Conservation (phyloP, 352 stramenopile genomes). For the Pythium rishiriense region DNA sequence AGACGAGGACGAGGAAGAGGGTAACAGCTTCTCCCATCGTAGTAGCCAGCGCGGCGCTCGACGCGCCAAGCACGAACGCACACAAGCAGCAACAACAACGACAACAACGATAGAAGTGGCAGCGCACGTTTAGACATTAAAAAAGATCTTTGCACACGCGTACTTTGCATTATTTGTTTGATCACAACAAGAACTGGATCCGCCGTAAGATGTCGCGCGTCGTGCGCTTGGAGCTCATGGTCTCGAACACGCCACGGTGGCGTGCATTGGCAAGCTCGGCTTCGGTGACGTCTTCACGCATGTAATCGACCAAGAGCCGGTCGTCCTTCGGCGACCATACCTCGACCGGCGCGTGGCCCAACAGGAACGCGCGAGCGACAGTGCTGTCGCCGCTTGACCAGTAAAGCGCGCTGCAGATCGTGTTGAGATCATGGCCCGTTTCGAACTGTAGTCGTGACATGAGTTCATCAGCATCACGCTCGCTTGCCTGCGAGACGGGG, state of each 20-base stretch:
- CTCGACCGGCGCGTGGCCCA: constrained; percentile 16
- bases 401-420: constrained; percentile 29
- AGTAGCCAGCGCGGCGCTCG: background rate
- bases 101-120: constrained; percentile 11
- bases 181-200: constrained; percentile 69
- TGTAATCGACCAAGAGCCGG: constrained; percentile 38
- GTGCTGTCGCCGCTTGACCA: constrained; percentile 23
- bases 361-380: constrained; percentile 26
- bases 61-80: background rate
- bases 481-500: constrained; percentile 11
- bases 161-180: background rate
- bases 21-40: background rate
- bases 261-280: constrained; percentile 30
- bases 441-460: constrained; percentile 25
- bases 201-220: constrained; percentile 47
- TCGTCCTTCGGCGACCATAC: constrained; percentile 61
- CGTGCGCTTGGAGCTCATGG: constrained; percentile 40
- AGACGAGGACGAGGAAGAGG: background rate
- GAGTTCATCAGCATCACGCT: constrained; percentile 14
- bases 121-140: constrained; percentile 9
- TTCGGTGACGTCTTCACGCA: constrained; percentile 19
- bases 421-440: constrained; percentile 23
- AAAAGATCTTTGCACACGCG: constrained; percentile 1
- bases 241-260: constrained; percentile 34
- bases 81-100: background rate